These are phyloP conservation scores for Astrephomene gubernaculifera DNA, from an alignment of 139 green algal species.

Conservation along the genomic window DNA sequence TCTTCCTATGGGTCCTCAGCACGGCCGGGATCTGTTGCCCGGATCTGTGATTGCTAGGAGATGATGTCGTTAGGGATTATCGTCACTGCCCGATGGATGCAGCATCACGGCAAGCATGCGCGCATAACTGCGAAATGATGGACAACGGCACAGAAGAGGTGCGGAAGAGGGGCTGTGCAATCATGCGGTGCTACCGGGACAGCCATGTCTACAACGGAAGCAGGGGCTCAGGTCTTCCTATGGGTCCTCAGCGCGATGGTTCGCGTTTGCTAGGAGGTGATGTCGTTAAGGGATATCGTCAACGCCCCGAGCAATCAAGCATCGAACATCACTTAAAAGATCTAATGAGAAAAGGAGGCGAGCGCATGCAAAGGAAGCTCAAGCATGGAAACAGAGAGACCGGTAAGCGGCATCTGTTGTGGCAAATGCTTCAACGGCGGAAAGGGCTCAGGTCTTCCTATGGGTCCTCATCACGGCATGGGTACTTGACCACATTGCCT, in stretches of 20 bases:
- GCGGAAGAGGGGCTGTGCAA: too few relatives aligned
- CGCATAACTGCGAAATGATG: too few relatives aligned
- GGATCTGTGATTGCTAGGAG: neutral
- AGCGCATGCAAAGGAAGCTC: too few relatives aligned
- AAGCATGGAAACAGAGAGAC: too few relatives aligned
- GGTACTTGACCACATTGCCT: neutral
- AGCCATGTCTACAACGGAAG: neutral
- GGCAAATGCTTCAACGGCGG: too few relatives aligned
- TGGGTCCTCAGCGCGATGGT: neutral
- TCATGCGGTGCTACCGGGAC: neutral
- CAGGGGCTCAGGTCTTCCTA: conserved; percentile 42
- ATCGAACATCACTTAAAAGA: neutral
- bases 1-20: conserved; percentile 35
- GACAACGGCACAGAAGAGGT: too few relatives aligned
- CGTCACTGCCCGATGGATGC: conserved; percentile 25
- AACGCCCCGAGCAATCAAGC: neutral
- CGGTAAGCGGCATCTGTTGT: too few relatives aligned
- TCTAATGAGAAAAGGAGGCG: too few relatives aligned
- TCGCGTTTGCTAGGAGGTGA: conserved; percentile 6
- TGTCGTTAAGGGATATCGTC: conserved; percentile 39
- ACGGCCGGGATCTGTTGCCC: conserved; percentile 1
- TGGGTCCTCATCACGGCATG: neutral
- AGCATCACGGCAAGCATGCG: neutral
- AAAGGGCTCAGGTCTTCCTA: conserved; percentile 30
- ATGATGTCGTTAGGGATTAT: conserved; percentile 41